phyloP scores from a whole-genome alignment of 2,329 filamentous ascomycete species.

The Coniochaeta pulveracea region DNA sequence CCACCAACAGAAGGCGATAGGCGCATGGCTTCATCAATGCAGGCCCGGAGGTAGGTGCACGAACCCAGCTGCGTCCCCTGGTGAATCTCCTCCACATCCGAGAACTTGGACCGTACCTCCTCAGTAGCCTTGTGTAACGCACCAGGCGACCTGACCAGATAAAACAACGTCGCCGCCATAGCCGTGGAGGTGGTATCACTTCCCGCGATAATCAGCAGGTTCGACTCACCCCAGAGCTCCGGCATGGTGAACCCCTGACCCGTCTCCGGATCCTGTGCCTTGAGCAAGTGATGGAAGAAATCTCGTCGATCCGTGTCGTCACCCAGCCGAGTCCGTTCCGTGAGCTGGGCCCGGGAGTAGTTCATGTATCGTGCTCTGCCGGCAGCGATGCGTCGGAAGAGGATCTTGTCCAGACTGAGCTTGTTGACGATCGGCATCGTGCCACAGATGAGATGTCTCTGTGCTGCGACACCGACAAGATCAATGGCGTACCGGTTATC shows the following conservation, averaged over 20 bases:
- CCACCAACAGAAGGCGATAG: conserved; percentile 50
- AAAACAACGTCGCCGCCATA: conserved; percentile 51
- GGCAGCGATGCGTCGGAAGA: conserved; percentile 56
- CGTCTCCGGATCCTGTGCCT: conserved; percentile 60
- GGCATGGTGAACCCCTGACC: conserved; percentile 53
- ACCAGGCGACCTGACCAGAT: conserved; percentile 41
- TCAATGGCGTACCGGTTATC: conserved; percentile 57
- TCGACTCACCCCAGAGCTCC: conserved; percentile 62
- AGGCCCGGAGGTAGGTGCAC: conserved; percentile 50
- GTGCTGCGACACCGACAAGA: conserved; percentile 56
- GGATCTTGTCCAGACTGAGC: conserved; percentile 53
- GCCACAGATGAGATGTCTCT: conserved; percentile 58
- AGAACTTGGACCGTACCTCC: conserved; percentile 42
- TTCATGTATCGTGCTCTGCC: conserved; percentile 60
- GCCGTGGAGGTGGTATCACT: conserved; percentile 64
- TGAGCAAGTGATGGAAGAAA: conserved; percentile 66
- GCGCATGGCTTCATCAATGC: conserved; percentile 55
- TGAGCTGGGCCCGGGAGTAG: conserved; percentile 57
- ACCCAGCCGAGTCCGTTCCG: conserved; percentile 54
- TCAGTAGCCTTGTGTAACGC: conserved; percentile 33
- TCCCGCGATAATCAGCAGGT: conserved; percentile 60
- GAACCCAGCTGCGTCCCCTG: conserved; percentile 35
- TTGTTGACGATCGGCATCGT: conserved; percentile 59
- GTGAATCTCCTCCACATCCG: conserved; percentile 40
- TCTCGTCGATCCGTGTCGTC: conserved; percentile 58